These are phyloP conservation scores for Fusarium sacchari DNA, from an alignment of 2,329 filamentous ascomycete genomes.

Conservation along the genomic window DNA sequence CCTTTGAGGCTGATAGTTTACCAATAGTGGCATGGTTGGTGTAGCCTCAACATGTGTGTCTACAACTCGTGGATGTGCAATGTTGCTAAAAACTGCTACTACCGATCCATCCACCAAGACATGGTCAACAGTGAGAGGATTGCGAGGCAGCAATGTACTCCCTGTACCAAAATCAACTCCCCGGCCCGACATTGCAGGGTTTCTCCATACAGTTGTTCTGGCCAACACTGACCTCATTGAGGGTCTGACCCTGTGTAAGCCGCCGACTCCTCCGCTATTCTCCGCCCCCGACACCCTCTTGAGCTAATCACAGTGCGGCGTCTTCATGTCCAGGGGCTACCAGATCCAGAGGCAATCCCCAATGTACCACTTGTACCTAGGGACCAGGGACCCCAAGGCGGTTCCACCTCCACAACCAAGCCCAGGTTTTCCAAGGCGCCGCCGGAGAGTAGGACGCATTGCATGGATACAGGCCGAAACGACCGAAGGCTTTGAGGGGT, in stretches of 20 bases:
- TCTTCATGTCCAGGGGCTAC: constrained; percentile 3
- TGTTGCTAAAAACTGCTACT: constrained; percentile 22
- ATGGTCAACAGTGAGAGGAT: constrained; percentile 9
- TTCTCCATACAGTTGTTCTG: constrained; percentile 41
- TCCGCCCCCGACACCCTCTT: constrained; percentile 7
- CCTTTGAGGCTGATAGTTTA: constrained; percentile 35
- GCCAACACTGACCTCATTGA: constrained; percentile 39
- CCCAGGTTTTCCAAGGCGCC: constrained; percentile 37
- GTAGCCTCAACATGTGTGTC: not conserved
- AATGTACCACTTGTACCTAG: constrained; percentile 30
- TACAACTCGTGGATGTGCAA: not conserved
- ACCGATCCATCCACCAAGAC: constrained; percentile 24
- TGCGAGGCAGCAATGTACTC: constrained; percentile 12
- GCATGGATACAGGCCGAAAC: constrained; percentile 36
- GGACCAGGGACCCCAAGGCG: constrained; percentile 15
- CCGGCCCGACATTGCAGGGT: constrained; percentile 32
- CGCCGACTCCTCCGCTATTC: constrained; percentile 38
- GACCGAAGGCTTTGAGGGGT: constrained; percentile 42
- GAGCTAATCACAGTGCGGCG: constrained; percentile 12
- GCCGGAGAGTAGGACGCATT: constrained; percentile 28
- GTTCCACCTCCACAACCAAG: constrained; percentile 38
- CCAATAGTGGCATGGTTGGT: constrained; percentile 11
- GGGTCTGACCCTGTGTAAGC: constrained; percentile 35
- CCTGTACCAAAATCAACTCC: constrained; percentile 12
- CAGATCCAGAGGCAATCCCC: constrained; percentile 12